Evolutionary conservation across 148 eudicot genomes (phyloP).

Genomic region (Fallopia convolvulus): DNA sequence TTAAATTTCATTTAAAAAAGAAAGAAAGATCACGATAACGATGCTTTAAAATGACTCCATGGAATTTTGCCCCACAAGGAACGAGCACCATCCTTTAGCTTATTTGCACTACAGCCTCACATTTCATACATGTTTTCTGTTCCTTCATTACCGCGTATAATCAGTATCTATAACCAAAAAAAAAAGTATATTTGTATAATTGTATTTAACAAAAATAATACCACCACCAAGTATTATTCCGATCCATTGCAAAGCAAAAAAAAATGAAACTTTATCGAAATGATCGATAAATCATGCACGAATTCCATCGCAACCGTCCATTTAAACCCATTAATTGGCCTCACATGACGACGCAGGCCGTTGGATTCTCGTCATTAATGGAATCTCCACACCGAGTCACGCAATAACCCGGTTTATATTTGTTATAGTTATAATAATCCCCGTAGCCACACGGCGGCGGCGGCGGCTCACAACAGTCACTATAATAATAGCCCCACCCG

Average conservation of each 20-base stretch:
- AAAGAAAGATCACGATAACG: not conserved
- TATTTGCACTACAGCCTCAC: not conserved
- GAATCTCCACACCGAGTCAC: constrained; percentile 19
- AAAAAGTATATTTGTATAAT: not conserved
- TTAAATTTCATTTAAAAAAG: no score
- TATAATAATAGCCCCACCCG: not conserved
- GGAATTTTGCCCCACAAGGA: not conserved
- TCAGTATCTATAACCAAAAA: not conserved
- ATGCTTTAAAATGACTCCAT: not conserved
- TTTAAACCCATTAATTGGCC: not conserved
- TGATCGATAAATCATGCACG: not conserved
- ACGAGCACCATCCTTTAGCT: not conserved
- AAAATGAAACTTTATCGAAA: not conserved
- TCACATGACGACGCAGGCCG: constrained; percentile 38
- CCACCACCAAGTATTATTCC: not conserved
- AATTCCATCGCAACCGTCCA: not conserved
- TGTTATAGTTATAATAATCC: not conserved
- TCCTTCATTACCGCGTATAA: not conserved
- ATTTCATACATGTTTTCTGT: constrained; percentile 2
- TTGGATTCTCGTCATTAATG: constrained; percentile 29
- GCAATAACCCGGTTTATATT: constrained; percentile 10
- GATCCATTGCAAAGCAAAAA: not conserved
- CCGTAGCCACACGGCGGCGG: not conserved
- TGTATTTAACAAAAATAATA: not conserved
- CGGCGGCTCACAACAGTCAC: constrained; percentile 3